Conservation (phyloP, 768 basidiomycete genomes). For the Pholiota microspora region DNA sequence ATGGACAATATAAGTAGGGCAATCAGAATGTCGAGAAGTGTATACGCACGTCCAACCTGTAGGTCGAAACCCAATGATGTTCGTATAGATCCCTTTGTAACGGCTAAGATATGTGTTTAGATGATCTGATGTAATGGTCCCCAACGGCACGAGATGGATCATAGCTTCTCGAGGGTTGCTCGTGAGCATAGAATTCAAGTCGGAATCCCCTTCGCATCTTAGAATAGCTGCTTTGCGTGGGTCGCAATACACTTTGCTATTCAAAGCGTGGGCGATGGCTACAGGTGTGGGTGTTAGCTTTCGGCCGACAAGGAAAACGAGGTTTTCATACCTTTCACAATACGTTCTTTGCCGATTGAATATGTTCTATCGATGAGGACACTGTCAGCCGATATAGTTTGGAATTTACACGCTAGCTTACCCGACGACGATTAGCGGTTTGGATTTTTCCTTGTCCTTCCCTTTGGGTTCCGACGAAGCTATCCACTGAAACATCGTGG, state of each 20-base stretch:
- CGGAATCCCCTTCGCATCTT: conserved; percentile 80
- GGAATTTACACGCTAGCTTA: conserved; percentile 27
- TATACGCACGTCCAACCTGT: conserved; percentile 93
- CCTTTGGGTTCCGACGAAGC: conserved; percentile 32
- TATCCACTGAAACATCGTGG: conserved; percentile 55
- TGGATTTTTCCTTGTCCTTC: conserved; percentile 32
- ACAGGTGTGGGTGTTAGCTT: not conserved
- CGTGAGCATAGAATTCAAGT: conserved; percentile 77
- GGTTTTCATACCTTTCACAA: conserved; percentile 76
- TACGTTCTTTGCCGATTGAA: conserved; percentile 95
- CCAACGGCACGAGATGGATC: conserved; percentile 86
- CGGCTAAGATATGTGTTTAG: conserved; percentile 75
- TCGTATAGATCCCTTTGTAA: conserved; percentile 68
- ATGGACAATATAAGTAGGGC: not conserved
- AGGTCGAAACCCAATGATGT: conserved; percentile 81
- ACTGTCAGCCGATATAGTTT: not conserved
- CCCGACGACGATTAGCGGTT: conserved; percentile 68
- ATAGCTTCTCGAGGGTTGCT: conserved; percentile 70
- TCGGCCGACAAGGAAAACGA: not conserved
- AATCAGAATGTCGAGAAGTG: conserved; percentile 2
- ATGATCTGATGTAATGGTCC: conserved; percentile 70
- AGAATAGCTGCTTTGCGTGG: conserved; percentile 78
- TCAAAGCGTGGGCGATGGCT: conserved; percentile 85
- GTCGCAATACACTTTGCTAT: conserved; percentile 88
- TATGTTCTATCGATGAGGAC: conserved; percentile 64